Evolutionary conservation across 2,329 filamentous ascomycete genomes (phyloP), one percentile per base, ranked within the genome.

Genomic region (Ilyonectria destructans): DNA sequence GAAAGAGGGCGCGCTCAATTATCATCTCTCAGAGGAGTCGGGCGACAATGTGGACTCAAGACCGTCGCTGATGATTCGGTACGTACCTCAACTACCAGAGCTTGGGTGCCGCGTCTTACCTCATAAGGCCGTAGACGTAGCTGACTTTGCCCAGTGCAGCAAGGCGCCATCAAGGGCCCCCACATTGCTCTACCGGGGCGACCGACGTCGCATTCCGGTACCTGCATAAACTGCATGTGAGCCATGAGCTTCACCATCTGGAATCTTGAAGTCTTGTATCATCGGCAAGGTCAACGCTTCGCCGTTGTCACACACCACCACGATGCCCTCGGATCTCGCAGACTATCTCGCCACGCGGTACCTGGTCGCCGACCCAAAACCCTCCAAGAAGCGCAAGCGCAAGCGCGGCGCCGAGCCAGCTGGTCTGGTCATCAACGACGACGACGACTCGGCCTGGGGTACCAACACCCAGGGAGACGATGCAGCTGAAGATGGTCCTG

Each of bases 331-430:
- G 68, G 87, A 90, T 73, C 88, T 98, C 72, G 91, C 94, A 66
- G 90, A 91, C 77, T 99, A 98, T 78, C 89, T 99, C 40, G 95
- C 96, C 43, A 92, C 94, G 70, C 96, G 95, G 81, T 99, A 99
- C 80, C 91, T 99, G 57, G 84, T 87, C 62, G 84, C 87, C 46
- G 87, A 90, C 69, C 81, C 85, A 6, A 89, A 88, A 70, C 85
- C 88, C 6, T 69, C 83, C 56, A 91, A 91, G 77, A 92, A 91
- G 78, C 86, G 88, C 69, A 92, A 92, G 82, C 86, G 88, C 76
- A 91, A 91, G 79, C 81, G 86, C 65, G 76, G 80, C 58, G 69
- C 80, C 58, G 79, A 81, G 43, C 74, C 75, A 52, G 82, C 85
- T 31, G 89, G 90, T 54, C 86, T 92, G 31, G 84, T 91, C 58